A percentile compares a stretch with the other conserved stretches of the same genome.
phyloP scores from a whole-genome alignment of 75 land plant species.

The Chamaecyparis obtusa region DNA sequence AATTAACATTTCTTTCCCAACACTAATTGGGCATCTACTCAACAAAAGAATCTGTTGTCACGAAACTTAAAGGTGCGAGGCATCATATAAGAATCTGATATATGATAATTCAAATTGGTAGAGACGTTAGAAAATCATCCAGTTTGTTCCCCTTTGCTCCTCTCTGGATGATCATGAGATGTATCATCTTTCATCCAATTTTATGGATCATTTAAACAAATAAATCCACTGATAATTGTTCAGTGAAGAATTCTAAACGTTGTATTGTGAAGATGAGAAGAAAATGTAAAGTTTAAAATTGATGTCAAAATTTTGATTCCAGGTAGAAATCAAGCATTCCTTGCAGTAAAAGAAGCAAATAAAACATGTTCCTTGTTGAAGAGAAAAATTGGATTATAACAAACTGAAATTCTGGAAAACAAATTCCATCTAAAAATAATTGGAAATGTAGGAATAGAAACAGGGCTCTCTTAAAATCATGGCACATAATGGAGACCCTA shows the following conservation, averaged over 20 bases:
- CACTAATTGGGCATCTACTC: not conserved
- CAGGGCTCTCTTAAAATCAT: not conserved
- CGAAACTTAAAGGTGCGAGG: not conserved
- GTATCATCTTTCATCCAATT: not conserved
- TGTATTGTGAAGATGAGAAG: not conserved
- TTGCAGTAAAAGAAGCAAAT: not conserved
- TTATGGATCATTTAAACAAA: not conserved
- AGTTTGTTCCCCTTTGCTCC: not conserved
- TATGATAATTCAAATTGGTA: not conserved
- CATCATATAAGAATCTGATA: not conserved
- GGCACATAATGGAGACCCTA: not conserved
- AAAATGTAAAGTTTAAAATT: not conserved
- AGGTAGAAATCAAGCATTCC: not conserved
- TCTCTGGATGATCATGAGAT: not conserved
- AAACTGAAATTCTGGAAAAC: not conserved
- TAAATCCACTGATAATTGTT: not conserved
- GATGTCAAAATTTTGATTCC: not conserved
- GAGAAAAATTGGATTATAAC: not conserved
- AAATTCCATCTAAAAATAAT: not conserved
- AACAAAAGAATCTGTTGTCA: not conserved
- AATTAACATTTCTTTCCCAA: not conserved
- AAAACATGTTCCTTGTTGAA: not conserved
- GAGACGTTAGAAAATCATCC: not conserved
- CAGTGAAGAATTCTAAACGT: not conserved
- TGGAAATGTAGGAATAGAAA: not conserved